Evolutionary conservation across 176 grass and related monocot genomes (phyloP), one percentile per base, ranked within the genome.

Genomic region (Oryza glumipatula): DNA sequence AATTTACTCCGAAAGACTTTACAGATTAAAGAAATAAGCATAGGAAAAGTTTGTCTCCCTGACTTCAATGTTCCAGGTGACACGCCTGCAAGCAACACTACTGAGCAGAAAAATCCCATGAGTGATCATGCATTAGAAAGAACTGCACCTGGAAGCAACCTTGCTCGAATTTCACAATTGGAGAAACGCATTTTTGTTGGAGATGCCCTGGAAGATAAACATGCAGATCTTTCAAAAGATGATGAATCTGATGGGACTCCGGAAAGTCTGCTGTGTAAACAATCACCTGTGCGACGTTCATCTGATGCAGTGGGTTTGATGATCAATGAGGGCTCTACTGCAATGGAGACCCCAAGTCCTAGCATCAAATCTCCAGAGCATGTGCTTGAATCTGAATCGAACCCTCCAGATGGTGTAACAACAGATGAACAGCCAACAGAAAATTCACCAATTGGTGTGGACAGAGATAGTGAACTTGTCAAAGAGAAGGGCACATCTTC

Each of bases 1-100:
- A 73, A 70, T 28, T n/a, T 92, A 23, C 14, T 92, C 11, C 70
- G 74, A 13, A 23, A 92, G 85, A 83, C 14, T 17, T 86, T 94
- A 69, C 78, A 89, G 22, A 41, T 94, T 30, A 73, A 80, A 83
- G 80, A 87, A 80, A 73, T 80, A 85, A 75, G 28, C 14, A 78
- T 76, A 65, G 81, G 76, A 39, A 85, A 85, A 79, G 69, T 80
- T 85, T 22, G n/a, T 77, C 78, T 79, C 3, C 78, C 70, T 30
- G 85, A 88, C 17, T 83, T 87, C 35, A 72, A 38, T 35, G 13
- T 82, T 82, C 74, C 67, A 63, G 58, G 1, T 70, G 49, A 56
- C 68, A 80, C n/a, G 33, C 28, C 43, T 68, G 35, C 64, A 77
- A 81, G 70, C 12, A 70, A 49, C 63, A 67, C 46, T 32, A 15